A percentile compares a stretch with the other conserved stretches of the same genome.
These are phyloP conservation scores for Aleurites moluccanus DNA, from an alignment of 441 rosid species.

Conservation along the genomic window DNA sequence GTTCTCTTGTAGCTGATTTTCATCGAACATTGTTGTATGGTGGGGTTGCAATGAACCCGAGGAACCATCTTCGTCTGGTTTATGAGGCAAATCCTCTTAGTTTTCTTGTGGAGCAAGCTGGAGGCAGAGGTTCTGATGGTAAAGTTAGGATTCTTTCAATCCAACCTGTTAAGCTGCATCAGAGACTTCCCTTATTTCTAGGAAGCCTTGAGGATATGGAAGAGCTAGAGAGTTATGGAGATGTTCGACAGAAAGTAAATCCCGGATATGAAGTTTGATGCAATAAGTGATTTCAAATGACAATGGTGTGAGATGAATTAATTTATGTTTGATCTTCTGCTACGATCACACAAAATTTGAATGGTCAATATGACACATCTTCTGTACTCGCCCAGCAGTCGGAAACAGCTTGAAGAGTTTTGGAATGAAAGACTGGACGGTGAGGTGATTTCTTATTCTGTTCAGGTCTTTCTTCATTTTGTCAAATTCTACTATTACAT, in stretches of 20 bases:
- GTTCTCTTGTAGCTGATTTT: constrained; percentile 91
- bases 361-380: neutral
- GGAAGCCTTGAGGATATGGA: constrained; percentile 77
- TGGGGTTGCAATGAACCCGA: constrained; percentile 92
- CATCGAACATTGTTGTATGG: constrained; percentile 87
- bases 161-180: constrained; percentile 87
- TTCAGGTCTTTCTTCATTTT: neutral
- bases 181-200: constrained; percentile 82
- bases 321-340: neutral
- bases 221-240: constrained; percentile 78
- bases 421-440: constrained; percentile 5
- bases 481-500: neutral
- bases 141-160: constrained; percentile 67
- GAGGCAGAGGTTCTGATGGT: constrained; percentile 89
- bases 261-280: constrained; percentile 95
- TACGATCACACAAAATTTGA: neutral
- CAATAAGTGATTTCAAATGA: neutral
- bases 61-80: constrained; percentile 89
- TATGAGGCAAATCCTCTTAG: constrained; percentile 94
- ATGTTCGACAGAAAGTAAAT: constrained; percentile 87
- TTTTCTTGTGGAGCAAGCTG: constrained; percentile 84
- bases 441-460: neutral
- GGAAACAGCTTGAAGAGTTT: neutral
- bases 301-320: neutral
- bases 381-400: neutral